Evolutionary conservation across 2,329 filamentous ascomycete genomes (phyloP).

Genomic region (Blastomyces emzantsi): DNA sequence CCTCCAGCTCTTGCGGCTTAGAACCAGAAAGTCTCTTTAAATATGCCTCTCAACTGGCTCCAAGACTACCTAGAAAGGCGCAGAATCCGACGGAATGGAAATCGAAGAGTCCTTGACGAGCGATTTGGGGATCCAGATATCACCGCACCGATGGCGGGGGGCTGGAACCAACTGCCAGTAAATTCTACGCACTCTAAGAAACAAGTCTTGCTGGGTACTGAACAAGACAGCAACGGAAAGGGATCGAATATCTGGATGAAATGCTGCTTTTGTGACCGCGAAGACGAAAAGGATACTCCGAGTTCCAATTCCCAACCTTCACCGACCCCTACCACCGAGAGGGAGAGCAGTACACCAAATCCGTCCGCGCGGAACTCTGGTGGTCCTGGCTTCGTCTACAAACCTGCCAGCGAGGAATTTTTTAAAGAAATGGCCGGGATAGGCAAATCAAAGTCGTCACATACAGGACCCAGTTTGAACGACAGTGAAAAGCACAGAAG

Average conservation of each 20-base stretch:
- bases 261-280: neutral
- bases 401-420: slow-evolving; percentile 17
- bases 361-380: neutral
- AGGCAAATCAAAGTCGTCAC: slow-evolving; percentile 10
- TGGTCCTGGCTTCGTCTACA: slow-evolving; percentile 16
- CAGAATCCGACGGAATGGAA: slow-evolving; percentile 12
- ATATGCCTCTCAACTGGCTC: slow-evolving; percentile 8
- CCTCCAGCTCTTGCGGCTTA: neutral
- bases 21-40: neutral
- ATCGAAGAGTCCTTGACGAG: slow-evolving; percentile 15
- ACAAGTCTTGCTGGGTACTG: neutral
- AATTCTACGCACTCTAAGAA: neutral
- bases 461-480: slow-evolving; percentile 4
- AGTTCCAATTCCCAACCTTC: slow-evolving; percentile 1
- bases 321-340: neutral
- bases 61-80: slow-evolving; percentile 15
- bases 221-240: neutral
- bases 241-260: neutral
- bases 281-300: neutral
- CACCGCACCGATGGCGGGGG: slow-evolving; percentile 17
- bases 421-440: slow-evolving; percentile 18
- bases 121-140: slow-evolving; percentile 16
- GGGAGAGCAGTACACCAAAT: neutral
- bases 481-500: neutral
- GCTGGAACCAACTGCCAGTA: slow-evolving; percentile 17